A percentile compares a stretch with the other conserved stretches of the same genome.
Evolutionary conservation across 106 monocot species (phyloP).

Genomic region (Gastrodia elata): DNA sequence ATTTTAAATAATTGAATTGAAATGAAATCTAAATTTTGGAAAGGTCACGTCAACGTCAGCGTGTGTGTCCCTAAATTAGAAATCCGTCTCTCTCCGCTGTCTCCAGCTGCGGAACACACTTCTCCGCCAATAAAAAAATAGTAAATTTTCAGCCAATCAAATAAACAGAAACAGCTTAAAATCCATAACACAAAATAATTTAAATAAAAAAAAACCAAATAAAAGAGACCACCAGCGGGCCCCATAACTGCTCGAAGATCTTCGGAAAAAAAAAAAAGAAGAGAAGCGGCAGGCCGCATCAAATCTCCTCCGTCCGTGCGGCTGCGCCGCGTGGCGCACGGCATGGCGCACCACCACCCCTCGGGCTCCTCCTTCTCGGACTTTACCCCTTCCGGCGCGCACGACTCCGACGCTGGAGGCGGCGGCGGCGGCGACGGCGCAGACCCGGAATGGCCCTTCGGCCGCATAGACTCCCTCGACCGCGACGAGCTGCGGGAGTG

Average conservation of each 20-base stretch:
- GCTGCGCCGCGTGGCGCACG: neutral
- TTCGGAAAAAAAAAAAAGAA: too few relatives aligned
- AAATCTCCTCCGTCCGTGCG: neutral
- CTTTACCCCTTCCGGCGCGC: conserved; percentile 4
- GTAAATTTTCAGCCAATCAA: neutral
- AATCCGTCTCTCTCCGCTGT: neutral
- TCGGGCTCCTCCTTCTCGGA: conserved; percentile 20
- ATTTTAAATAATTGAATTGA: too few relatives aligned
- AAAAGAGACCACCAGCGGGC: neutral
- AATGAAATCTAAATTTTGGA: too few relatives aligned
- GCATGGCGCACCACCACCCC: conserved; percentile 14
- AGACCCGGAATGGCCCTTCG: conserved; percentile 68
- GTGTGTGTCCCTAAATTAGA: too few relatives aligned
- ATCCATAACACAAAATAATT: too few relatives aligned
- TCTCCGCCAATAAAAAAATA: neutral
- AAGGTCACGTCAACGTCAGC: too few relatives aligned
- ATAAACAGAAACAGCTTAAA: neutral
- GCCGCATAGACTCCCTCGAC: conserved; percentile 38
- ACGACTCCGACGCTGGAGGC: conserved; percentile 17
- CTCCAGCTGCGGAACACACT: neutral
- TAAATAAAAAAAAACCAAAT: neutral
- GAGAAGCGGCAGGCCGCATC: neutral
- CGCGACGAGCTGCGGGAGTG: conserved; percentile 62
- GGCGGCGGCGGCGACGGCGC: conserved; percentile 24
- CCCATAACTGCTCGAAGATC: too few relatives aligned